Evolutionary conservation across 495 filamentous ascomycete genomes (phyloP), one percentile per base, ranked within the genome.

Genomic region (Aspergillus cavernicola): DNA sequence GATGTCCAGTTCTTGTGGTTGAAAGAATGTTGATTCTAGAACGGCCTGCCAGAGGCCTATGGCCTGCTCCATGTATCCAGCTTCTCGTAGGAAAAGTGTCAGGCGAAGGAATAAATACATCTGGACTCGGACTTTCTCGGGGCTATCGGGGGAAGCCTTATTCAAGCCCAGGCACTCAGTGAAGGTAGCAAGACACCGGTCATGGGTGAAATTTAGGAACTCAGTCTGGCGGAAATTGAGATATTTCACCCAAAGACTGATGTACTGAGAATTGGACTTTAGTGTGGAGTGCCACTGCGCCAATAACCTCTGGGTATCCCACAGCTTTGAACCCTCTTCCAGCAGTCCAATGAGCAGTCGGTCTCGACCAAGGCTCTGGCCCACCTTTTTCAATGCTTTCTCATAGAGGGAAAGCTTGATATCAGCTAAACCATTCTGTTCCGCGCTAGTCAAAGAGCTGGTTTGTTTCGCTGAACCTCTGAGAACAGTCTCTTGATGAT

Each of bases 381-480:
- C 65, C 12, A 78, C 73, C 46, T 84, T 80, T 29, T 71, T 67
- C 6, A 97, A 66, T 4, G 91, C 90, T 51, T 90, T 84, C 44
- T 89, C 82, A 58, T 90, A 90, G n/a, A 96, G 79, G 0, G 85
- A 85, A 2, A 95, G 56, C 55, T 87, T 91, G 31, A 95, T 80
- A 55, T 89, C 88, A 16, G 90, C 86, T 20, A 87, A 78, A 46
- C 83, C 85, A 49, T 73, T 77, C 20, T 65, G 70, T 55, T 96
- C 89, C 3, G 84, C 83, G 36, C 68, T 64, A 1, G 81, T 86
- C 9, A 80, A 65, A 18, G 72, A 63, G 36, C 68, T 67, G 20
- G 67, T 62, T 24, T 72, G 66, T 52, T 59, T 63, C 55, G 65
- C 57, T 59, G 60, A n/a, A 50, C 63, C 64, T 41, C 45, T 59